Evolutionary conservation across 2,329 filamentous ascomycete genomes (phyloP).

Genomic region (Coniochaeta sp.): DNA sequence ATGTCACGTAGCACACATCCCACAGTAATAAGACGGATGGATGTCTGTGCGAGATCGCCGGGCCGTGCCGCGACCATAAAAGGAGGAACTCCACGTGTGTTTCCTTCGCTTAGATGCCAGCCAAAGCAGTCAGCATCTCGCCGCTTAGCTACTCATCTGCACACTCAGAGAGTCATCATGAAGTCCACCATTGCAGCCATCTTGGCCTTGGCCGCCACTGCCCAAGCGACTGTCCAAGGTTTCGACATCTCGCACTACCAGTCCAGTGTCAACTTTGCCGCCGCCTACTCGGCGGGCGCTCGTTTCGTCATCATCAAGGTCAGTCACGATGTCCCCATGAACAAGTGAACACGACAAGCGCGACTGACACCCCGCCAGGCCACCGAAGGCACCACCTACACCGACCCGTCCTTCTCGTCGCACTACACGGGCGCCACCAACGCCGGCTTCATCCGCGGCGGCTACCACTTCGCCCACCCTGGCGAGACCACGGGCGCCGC

Average conservation of each 20-base stretch:
- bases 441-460: conserved; percentile 45
- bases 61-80: background rate
- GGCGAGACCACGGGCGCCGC: conserved; percentile 31
- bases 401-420: conserved; percentile 33
- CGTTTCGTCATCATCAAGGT: conserved; percentile 39
- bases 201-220: conserved; percentile 4
- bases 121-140: background rate
- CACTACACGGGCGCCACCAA: conserved; percentile 43
- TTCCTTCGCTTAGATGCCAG: background rate
- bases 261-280: conserved; percentile 26
- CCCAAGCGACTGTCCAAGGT: conserved; percentile 24
- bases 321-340: background rate
- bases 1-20: background rate
- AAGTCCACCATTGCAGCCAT: conserved; percentile 2
- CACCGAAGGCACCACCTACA: conserved; percentile 42
- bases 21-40: conserved; percentile 2
- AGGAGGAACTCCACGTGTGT: no score
- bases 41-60: background rate
- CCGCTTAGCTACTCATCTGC: background rate
- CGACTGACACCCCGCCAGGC: conserved; percentile 25
- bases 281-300: conserved; percentile 28
- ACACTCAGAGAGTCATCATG: background rate
- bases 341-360: background rate
- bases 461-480: conserved; percentile 48
- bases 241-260: conserved; percentile 37